phyloP scores from a whole-genome alignment of 768 basidiomycete genomes.

The Suillus decipiens region DNA sequence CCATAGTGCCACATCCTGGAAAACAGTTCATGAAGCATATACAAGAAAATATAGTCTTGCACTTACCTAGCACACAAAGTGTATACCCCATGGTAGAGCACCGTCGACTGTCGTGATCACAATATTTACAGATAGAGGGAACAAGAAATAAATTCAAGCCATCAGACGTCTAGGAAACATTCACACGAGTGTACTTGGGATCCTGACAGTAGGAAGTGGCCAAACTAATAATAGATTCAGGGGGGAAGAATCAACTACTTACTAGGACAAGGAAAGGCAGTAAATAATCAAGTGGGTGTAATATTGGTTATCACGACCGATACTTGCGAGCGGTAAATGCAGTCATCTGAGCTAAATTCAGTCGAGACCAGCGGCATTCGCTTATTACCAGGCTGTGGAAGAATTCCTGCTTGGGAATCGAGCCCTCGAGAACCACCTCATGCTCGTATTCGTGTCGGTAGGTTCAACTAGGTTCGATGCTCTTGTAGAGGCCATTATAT shows the following conservation, averaged over 20 bases:
- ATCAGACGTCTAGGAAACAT: not conserved
- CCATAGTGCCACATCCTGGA: conserved; percentile 98
- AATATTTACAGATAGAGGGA: not conserved
- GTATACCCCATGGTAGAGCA: conserved; percentile 78
- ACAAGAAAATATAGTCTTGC: conserved; percentile 10
- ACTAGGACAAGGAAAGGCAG: too few species aligned
- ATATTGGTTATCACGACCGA: too few species aligned
- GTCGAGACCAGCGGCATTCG: not conserved
- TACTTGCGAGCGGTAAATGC: too few species aligned
- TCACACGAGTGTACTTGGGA: too few species aligned
- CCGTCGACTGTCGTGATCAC: conserved; percentile 7
- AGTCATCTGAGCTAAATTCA: not conserved
- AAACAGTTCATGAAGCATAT: conserved; percentile 20
- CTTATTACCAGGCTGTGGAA: not conserved
- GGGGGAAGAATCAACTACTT: too few species aligned
- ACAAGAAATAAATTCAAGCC: conserved; percentile 16
- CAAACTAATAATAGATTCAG: too few species aligned
- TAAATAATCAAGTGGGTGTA: too few species aligned
- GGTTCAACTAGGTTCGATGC: conserved; percentile 87
- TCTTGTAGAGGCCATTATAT: conserved; percentile 63
- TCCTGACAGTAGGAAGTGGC: too few species aligned
- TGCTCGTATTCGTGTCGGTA: conserved; percentile 74
- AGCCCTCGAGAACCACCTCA: too few species aligned
- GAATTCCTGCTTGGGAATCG: not conserved
- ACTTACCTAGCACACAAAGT: conserved; percentile 78